Conservation (phyloP, 2,329 filamentous ascomycete species). For the Aureobasidium uvarum region DNA sequence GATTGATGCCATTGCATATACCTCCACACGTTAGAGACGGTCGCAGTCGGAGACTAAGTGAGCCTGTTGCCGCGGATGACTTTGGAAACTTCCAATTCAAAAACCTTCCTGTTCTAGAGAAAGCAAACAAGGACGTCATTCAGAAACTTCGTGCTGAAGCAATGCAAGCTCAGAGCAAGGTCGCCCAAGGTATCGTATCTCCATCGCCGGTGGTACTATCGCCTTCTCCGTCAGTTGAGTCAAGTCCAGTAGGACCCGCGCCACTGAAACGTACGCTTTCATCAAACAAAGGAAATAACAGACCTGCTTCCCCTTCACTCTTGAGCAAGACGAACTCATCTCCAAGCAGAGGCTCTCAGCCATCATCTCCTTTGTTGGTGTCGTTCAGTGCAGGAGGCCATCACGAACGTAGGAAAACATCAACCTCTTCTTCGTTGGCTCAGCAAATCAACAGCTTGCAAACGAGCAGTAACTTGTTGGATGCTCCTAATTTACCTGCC, state of each 20-base stretch:
- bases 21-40: conserved; percentile 92
- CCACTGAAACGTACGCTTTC: conserved; percentile 80
- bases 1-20: conserved; percentile 92
- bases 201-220: conserved; percentile 46
- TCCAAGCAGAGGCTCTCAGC: conserved; percentile 79
- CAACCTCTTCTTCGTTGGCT: conserved; percentile 78
- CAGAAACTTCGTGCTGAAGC: conserved; percentile 93
- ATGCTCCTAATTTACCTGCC: conserved; percentile 61
- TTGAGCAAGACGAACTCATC: conserved; percentile 79
- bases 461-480: conserved; percentile 59
- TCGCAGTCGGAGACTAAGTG: conserved; percentile 82
- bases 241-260: conserved; percentile 77
- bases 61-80: conserved; percentile 84
- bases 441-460: conserved; percentile 74
- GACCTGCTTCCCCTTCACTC: conserved; percentile 83
- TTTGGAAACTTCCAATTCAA: conserved; percentile 98
- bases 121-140: conserved; percentile 98
- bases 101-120: conserved; percentile 92
- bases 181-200: conserved; percentile 44
- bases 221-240: conserved; percentile 68
- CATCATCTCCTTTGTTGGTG: conserved; percentile 87
- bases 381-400: conserved; percentile 87
- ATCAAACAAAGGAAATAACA: conserved; percentile 71
- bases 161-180: conserved; percentile 64
- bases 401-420: conserved; percentile 83